Evolutionary conservation across 805 yeast genomes (phyloP).

Genomic region (Candida orba): DNA sequence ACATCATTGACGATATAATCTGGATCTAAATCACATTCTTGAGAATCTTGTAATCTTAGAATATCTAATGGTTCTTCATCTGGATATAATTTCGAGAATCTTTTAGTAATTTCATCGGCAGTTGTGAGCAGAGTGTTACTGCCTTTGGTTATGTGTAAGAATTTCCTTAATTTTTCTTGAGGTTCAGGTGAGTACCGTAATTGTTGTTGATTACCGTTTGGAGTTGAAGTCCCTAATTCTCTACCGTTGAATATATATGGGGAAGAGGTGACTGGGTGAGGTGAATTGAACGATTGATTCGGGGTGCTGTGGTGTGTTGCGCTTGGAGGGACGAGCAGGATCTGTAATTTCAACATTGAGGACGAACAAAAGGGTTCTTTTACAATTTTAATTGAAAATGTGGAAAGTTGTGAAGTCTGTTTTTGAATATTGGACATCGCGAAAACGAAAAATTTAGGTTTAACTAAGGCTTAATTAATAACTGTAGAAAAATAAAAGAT

Average conservation of each 20-base stretch:
- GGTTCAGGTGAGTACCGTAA: constrained; percentile 17
- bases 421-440: neutral
- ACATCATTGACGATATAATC: constrained; percentile 63
- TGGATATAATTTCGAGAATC: constrained; percentile 62
- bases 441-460: neutral
- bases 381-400: too few relatives aligned
- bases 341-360: constrained; percentile 19
- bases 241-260: constrained; percentile 6
- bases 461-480: too few relatives aligned
- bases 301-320: constrained; percentile 17
- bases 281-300: constrained; percentile 1
- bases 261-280: constrained; percentile 3
- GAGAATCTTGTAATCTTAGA: constrained; percentile 56
- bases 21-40: constrained; percentile 72
- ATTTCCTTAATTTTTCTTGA: constrained; percentile 36
- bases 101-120: constrained; percentile 43
- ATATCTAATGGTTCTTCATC: constrained; percentile 47
- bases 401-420: too few relatives aligned
- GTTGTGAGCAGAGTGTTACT: constrained; percentile 40
- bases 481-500: too few relatives aligned
- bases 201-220: constrained; percentile 6
- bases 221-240: constrained; percentile 8
- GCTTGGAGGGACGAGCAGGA: constrained; percentile 37
- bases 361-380: too few relatives aligned
- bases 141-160: constrained; percentile 56